Conservation (phyloP, 2,329 filamentous ascomycete genomes). For the Penicillium olsonii region DNA sequence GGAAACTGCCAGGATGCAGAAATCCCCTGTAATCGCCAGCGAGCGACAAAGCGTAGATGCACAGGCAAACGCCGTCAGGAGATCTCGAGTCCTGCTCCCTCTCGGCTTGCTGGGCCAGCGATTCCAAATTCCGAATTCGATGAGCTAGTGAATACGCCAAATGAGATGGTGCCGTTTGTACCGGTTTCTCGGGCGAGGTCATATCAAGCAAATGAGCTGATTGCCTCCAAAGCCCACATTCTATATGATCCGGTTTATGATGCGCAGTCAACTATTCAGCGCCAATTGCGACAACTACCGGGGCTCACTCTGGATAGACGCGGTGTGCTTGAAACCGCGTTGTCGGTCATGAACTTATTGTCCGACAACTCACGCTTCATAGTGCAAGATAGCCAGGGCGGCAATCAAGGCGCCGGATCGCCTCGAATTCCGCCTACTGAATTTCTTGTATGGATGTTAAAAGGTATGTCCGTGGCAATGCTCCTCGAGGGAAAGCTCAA, state of each 20-base stretch:
- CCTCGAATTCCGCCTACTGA: conserved; percentile 14
- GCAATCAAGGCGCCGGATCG: not conserved
- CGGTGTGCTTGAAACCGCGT: conserved; percentile 16
- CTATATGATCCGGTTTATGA: conserved; percentile 15
- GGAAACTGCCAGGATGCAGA: conserved; percentile 25
- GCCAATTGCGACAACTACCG: conserved; percentile 8
- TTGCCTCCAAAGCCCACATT: not conserved
- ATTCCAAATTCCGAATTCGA: no score
- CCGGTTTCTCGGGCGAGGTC: not conserved
- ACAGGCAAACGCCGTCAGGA: not conserved
- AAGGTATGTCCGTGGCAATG: conserved; percentile 13
- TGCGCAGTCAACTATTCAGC: conserved; percentile 15
- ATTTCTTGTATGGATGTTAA: conserved; percentile 24
- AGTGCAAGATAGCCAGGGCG: not conserved
- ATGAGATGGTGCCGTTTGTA: not conserved
- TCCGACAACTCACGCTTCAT: not conserved
- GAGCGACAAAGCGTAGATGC: conserved; percentile 9
- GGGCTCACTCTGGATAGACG: conserved; percentile 11
- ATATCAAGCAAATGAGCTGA: not conserved
- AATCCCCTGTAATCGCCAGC: conserved; percentile 12
- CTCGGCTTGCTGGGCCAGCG: not conserved
- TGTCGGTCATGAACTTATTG: conserved; percentile 11
- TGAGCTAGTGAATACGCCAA: no score
- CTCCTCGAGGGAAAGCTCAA: not conserved
- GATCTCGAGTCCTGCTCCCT: not conserved